These are phyloP conservation scores for Orobanche coerulescens DNA, from an alignment of 257 asterid species.

Conservation along the genomic window DNA sequence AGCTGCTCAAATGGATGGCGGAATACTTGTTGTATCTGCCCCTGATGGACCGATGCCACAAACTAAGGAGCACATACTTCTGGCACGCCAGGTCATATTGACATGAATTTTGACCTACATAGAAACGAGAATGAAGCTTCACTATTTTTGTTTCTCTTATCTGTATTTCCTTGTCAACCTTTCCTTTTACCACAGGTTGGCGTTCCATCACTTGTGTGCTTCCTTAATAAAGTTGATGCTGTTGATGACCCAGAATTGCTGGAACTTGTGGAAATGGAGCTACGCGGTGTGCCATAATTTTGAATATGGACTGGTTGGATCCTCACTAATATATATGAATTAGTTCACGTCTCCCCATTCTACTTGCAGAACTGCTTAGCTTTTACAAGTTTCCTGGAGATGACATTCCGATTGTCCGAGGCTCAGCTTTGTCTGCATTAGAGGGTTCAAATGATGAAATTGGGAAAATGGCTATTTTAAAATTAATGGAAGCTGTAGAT, in stretches of 20 bases:
- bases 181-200: conserved; percentile 3
- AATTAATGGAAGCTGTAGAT: conserved; percentile 89
- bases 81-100: conserved; percentile 75
- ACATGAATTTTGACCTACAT: conserved; percentile 11
- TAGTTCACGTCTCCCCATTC: conserved; percentile 8
- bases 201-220: conserved; percentile 75
- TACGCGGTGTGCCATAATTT: conserved; percentile 48
- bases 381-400: conserved; percentile 94
- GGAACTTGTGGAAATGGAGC: conserved; percentile 96
- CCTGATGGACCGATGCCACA: conserved; percentile 99
- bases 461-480: conserved; percentile 66
- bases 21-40: conserved; percentile 89
- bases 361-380: conserved; percentile 57
- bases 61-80: conserved; percentile 85
- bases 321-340: conserved; percentile 5
- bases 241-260: conserved; percentile 80
- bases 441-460: conserved; percentile 79
- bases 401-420: conserved; percentile 80
- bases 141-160: neutral
- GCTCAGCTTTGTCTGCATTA: conserved; percentile 86
- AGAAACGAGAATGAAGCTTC: neutral
- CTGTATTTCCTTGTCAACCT: neutral
- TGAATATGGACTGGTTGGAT: neutral
- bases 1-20: conserved; percentile 99
- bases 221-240: conserved; percentile 76